Base-by-base conservation (phyloP, 352 stramenopile genomes). In the Globisporangium spinosum region DNA sequence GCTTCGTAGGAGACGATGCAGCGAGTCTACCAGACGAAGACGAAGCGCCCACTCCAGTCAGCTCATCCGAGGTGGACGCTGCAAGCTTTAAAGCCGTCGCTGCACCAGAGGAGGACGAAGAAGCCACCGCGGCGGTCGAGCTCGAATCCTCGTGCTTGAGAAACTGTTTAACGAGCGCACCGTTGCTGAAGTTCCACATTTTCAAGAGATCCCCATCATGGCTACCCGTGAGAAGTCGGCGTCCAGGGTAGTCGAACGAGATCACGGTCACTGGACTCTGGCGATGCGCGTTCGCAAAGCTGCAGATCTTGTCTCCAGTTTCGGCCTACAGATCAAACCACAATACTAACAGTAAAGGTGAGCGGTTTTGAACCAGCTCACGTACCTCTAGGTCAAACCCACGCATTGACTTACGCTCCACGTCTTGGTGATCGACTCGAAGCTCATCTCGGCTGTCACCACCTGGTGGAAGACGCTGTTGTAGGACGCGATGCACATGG, bases 161-260 rank as follows among this genome's bases (percentile, higher is more conserved):
- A 47, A 94, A 90, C 58, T 92, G 85, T 64, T 94, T 95, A 3
- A 96, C 85, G 20, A 93, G 75, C 15, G 83, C 82, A 13, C 89
- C 89, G 58, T 94, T 97, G 74, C 84, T 91, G 70, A 96, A 97
- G 64, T 97, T 97, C 89, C 89, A 97, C 74, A 97, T 88, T 68
- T 94, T 93, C 45, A 97, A 82, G 17, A 80, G 59, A 8, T 83
- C 69, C 2, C 89, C 89, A 58, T 93, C 82, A 65, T 96, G 87
- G 8, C 85, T 85, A 10, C 89, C 89, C 10, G 89, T 96, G 20
- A 97, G 74, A 27, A 97, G 72, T 7, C 89, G 72, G 12, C 89
- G 77, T 1, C 89, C 87, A 5, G 89, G 85, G 35, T 80, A 83
- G 59, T 97, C 89, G 17, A 97, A 96, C 10, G 81, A 80, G 40